Base-by-base conservation (phyloP, 768 basidiomycete species). In the Brasilioporus rufonigricans region DNA sequence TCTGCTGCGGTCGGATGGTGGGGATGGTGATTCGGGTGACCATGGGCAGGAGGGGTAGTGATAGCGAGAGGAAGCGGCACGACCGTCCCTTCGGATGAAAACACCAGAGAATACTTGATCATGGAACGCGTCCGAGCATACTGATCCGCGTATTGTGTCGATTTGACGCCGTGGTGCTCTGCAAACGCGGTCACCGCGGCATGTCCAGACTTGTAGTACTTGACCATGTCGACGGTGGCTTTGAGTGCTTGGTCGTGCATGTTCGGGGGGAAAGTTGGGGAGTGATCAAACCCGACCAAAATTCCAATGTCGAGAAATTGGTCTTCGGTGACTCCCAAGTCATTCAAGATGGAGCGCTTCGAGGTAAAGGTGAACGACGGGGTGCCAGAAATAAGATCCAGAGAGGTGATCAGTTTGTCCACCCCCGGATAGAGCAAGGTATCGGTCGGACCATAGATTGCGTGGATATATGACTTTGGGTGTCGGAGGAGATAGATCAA, bases 261-360 rank as follows among this genome's bases (percentile, higher is more conserved):
- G 33, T 85, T 89, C 11, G 90, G 89, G 9, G 91, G 91, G 76
- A 93, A 93, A 0, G 89, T 80, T 1, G 83, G 78, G 0, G 89
- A 86, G 60, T 84, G 80, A 29, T 95, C 90, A 59, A 88, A 95
- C 16, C 97, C 97, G 35, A 96, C 85, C 52, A 99, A 81, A 63
- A 99, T 89, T 23, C 86, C 88, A 58, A 94, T 81, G 71, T 99
- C 97, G 60, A 98, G 84, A 74, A 98, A 96, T 66, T 97, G 95
- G 66, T 97, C 94, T 61, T 93, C 86, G 41, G 71, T 76, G 41
- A 98, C 77, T 9, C 73, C 78, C 38, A 89, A 75, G 56, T 87
- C 85, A 19, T 65, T 74, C 54, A 97, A 77, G 59, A 98, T 77
- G 24, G 74, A 68, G 29, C 85, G 81, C 70, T 98, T 98, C 44